Evolutionary conservation across 1,139 yeast genomes (phyloP).

Genomic region (Scheffersomyces cryptocercus): DNA sequence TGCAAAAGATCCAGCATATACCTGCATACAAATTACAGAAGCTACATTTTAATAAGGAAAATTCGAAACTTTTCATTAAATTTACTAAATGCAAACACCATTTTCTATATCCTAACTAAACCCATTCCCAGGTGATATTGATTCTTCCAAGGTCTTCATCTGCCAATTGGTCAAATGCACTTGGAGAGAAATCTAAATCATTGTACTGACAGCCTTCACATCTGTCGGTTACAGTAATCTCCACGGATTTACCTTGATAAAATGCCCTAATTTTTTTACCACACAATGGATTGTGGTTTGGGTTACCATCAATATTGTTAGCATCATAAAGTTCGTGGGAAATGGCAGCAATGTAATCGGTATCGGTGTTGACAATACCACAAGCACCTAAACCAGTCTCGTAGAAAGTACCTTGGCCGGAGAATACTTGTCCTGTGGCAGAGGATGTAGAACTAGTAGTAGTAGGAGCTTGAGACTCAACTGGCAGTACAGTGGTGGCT

Average conservation of each 20-base stretch:
- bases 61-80: not conserved
- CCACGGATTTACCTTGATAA: slow-evolving; percentile 43
- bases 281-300: slow-evolving; percentile 45
- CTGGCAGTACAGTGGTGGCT: slow-evolving; percentile 13
- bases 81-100: not conserved
- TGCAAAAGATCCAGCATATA: not conserved
- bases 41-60: not conserved
- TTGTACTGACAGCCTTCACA: slow-evolving; percentile 40
- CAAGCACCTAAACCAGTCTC: slow-evolving; percentile 63
- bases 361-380: slow-evolving; percentile 47
- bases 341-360: slow-evolving; percentile 51
- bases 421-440: slow-evolving; percentile 17
- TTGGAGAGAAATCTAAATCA: slow-evolving; percentile 49
- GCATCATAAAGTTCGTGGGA: slow-evolving; percentile 37
- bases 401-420: slow-evolving; percentile 65
- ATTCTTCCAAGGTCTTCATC: slow-evolving; percentile 43
- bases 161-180: slow-evolving; percentile 42
- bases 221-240: slow-evolving; percentile 44
- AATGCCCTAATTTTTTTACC: slow-evolving; percentile 42
- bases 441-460: slow-evolving; percentile 17
- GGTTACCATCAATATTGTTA: slow-evolving; percentile 33
- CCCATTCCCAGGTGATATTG: slow-evolving; percentile 39
- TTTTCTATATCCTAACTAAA: slow-evolving; percentile 1
- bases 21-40: not conserved
- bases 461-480: slow-evolving; percentile 9